Conservation (phyloP, 768 basidiomycete genomes). For the Gautieria morchelliformis region DNA sequence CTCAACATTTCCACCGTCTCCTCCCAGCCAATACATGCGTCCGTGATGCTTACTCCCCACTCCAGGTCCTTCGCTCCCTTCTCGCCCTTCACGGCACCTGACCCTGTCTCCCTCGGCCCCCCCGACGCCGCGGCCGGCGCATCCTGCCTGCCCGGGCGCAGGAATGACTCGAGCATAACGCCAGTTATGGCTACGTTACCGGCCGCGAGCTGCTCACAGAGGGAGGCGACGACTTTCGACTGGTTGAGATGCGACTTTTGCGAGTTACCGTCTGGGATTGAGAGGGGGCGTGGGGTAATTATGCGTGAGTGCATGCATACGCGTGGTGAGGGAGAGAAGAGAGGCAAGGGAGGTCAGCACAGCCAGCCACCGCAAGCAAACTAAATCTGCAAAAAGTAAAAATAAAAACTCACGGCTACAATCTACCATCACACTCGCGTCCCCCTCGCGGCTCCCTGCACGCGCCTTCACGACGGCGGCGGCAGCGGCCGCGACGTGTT, state of each 20-base stretch:
- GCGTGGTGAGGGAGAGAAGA: background rate
- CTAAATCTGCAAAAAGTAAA: too few relatives aligned
- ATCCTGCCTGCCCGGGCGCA: constrained; percentile 86
- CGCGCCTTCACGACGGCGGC: constrained; percentile 57
- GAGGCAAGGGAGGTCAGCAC: background rate
- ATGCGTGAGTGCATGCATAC: background rate
- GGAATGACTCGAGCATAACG: constrained; percentile 95
- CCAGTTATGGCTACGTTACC: constrained; percentile 67
- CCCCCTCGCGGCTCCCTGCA: constrained; percentile 33
- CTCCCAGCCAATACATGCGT: constrained; percentile 86
- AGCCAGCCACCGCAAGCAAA: background rate
- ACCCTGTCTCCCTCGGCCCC: constrained; percentile 36
- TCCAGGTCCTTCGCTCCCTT: constrained; percentile 33
- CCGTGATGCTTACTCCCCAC: constrained; percentile 81
- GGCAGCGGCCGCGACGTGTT: constrained; percentile 58
- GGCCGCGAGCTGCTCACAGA: constrained; percentile 63
- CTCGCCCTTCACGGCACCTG: constrained; percentile 15
- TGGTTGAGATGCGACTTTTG: constrained; percentile 92
- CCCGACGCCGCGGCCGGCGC: constrained; percentile 45
- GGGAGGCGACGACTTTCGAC: constrained; percentile 62
- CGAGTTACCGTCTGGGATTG: constrained; percentile 79
- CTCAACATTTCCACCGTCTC: constrained; percentile 69
- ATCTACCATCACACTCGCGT: constrained; percentile 80
- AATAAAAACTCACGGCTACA: constrained; percentile 54
- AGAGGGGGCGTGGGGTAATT: constrained; percentile 9